Base-by-base conservation (phyloP, 2,329 filamentous ascomycete genomes). In the Neospermospora avenae region DNA sequence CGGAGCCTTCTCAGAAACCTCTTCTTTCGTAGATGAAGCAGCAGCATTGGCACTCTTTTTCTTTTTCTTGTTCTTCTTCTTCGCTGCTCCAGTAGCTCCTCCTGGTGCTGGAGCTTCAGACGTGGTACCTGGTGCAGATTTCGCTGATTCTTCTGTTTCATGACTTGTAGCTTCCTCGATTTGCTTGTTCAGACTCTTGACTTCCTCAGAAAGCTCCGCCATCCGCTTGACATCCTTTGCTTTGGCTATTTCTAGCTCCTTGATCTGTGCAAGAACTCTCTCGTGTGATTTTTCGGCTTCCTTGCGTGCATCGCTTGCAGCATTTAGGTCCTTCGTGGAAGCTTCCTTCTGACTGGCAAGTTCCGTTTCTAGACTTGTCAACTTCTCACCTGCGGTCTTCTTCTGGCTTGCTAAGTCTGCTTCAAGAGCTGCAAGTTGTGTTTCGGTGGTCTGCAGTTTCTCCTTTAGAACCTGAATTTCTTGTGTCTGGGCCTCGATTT, bases 51-150 rank as follows among this genome's bases (percentile, higher is more conserved):
- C 67, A 18, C 84, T 85, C 78, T 93, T 93, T 75, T 87, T 89
- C 82, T 96, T 96, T 79, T 93, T 96, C 73, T 90, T 90, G 65
- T 92, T 96, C 74, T 90, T 93, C 75, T 91, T 96, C 76, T 92
- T 93, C 61, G 77, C 77, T 11, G 78, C 74, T 14, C 70, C 74
- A 14, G 75, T 71, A 3, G 72, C 70, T 39, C 61, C 24, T 48
- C 55, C 59, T 16, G 54, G 42, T 18, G 48, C 91, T 64, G 77
- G 75, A 8, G 77, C 73, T n/a, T 70, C 74, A 11, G 76, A 18
- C 48, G 61, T 20, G 34, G 63, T 14, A 7, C 48, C 42, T 8
- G 61, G 37, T 49, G 41, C 45, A 14, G 31, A 2, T 22, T 65
- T 66, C 31, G 55, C 28, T 35, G 44, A 3, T 13, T 61, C 62